Conservation (phyloP, 345 rosid species). For the Citrus cavaleriei region DNA sequence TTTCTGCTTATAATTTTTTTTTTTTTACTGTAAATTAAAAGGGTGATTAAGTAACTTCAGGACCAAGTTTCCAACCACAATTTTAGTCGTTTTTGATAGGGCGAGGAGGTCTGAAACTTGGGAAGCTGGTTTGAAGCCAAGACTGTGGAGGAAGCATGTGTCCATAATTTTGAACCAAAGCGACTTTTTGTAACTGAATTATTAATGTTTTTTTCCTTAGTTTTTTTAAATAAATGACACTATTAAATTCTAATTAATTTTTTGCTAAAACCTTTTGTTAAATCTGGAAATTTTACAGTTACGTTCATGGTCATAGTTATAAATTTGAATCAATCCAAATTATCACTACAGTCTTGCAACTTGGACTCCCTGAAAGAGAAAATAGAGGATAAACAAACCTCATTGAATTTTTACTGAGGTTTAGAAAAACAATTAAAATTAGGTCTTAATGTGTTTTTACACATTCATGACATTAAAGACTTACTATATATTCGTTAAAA, state of each 20-base stretch:
- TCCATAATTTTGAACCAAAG: neutral
- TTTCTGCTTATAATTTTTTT: neutral
- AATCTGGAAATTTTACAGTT: slow-evolving; percentile 2
- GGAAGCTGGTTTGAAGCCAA: neutral
- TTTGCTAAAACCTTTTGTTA: neutral
- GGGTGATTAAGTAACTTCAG: neutral
- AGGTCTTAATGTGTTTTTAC: neutral
- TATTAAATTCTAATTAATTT: slow-evolving; percentile 11
- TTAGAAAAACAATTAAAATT: neutral
- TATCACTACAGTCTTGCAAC: neutral
- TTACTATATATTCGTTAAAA: neutral
- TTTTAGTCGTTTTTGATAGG: neutral
- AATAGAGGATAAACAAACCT: neutral
- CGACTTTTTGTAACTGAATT: slow-evolving; percentile 18
- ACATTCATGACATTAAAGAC: neutral
- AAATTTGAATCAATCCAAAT: neutral
- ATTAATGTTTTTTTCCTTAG: slow-evolving; percentile 1
- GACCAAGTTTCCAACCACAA: neutral
- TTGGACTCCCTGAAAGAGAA: neutral
- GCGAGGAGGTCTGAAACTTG: neutral
- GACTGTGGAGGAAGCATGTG: neutral
- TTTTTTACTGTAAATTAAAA: neutral
- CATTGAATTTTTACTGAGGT: neutral
- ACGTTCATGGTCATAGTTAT: neutral
- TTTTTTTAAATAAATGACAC: slow-evolving; percentile 4